Evolutionary conservation across 306 rosid species (phyloP).

Genomic region (Inga laurina): DNA sequence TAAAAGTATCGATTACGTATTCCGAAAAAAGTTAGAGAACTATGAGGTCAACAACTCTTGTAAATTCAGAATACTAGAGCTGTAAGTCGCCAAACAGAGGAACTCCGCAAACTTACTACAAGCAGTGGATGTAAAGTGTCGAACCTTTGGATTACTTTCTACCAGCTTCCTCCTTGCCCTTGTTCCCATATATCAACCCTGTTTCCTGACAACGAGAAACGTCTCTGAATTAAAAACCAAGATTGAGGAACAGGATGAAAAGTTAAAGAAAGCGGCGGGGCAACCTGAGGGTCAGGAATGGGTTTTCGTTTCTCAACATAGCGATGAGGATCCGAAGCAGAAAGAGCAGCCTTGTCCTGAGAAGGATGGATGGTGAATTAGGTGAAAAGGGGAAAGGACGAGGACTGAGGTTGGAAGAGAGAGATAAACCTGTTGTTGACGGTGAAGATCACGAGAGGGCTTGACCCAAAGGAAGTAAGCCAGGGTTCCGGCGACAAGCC

Average conservation of each 20-base stretch:
- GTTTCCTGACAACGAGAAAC: conserved; percentile 46
- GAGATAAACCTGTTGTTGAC: conserved; percentile 60
- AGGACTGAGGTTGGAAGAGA: neutral
- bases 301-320: conserved; percentile 84
- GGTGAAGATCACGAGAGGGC: conserved; percentile 84
- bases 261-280: neutral
- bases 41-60: neutral
- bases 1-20: neutral
- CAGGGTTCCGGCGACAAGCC: conserved; percentile 93
- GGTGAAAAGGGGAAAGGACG: neutral
- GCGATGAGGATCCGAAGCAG: conserved; percentile 64
- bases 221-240: neutral
- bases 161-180: conserved; percentile 37
- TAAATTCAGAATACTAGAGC: neutral
- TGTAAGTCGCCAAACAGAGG: neutral
- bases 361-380: neutral
- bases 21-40: neutral
- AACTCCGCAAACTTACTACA: conserved; percentile 21
- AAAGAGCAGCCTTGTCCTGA: conserved; percentile 72
- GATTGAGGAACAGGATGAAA: neutral
- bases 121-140: conserved; percentile 1
- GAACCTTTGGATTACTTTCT: conserved; percentile 40
- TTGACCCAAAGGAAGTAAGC: conserved; percentile 96
- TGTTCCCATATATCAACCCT: conserved; percentile 82
- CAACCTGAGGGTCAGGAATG: conserved; percentile 84